phyloP scores from a whole-genome alignment of 2,329 filamentous ascomycete species.

The Mollisiaceae sp. region DNA sequence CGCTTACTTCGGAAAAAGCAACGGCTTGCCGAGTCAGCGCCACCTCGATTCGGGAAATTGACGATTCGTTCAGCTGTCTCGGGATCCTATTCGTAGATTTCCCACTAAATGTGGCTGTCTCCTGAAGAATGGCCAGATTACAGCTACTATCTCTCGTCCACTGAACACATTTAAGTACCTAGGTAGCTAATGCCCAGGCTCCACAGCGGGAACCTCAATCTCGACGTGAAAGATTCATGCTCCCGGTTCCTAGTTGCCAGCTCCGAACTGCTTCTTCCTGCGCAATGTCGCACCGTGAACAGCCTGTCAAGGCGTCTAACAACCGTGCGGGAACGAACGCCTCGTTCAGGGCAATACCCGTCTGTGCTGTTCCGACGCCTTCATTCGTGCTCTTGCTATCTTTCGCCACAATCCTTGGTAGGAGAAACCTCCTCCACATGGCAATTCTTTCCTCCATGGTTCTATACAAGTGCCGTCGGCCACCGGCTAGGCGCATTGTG shows the following conservation, averaged over 20 bases:
- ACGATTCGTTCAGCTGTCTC: slow-evolving; percentile 11
- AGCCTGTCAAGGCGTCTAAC: slow-evolving; percentile 14
- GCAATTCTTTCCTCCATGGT: neutral
- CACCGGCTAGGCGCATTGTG: slow-evolving; percentile 1
- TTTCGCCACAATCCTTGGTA: neutral
- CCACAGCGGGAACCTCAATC: slow-evolving; percentile 5
- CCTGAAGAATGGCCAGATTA: slow-evolving; percentile 1
- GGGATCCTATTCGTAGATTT: neutral
- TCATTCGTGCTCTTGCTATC: neutral
- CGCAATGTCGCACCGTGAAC: slow-evolving; percentile 9
- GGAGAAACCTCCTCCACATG: neutral
- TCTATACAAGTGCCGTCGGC: neutral
- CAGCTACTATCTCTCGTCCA: neutral
- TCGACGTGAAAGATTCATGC: slow-evolving; percentile 4
- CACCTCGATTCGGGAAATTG: neutral
- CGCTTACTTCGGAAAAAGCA: slow-evolving; percentile 10
- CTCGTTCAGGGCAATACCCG: slow-evolving; percentile 14
- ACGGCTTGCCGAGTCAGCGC: slow-evolving; percentile 1
- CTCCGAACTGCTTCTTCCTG: neutral
- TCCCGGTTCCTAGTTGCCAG: neutral
- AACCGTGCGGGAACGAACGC: slow-evolving; percentile 14
- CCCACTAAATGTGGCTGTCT: neutral
- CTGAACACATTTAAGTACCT: neutral
- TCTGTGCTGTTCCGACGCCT: slow-evolving; percentile 3
- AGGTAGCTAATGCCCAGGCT: neutral